Base-by-base conservation (phyloP, 1,139 yeast species). In the Zygoascus meyerae region DNA sequence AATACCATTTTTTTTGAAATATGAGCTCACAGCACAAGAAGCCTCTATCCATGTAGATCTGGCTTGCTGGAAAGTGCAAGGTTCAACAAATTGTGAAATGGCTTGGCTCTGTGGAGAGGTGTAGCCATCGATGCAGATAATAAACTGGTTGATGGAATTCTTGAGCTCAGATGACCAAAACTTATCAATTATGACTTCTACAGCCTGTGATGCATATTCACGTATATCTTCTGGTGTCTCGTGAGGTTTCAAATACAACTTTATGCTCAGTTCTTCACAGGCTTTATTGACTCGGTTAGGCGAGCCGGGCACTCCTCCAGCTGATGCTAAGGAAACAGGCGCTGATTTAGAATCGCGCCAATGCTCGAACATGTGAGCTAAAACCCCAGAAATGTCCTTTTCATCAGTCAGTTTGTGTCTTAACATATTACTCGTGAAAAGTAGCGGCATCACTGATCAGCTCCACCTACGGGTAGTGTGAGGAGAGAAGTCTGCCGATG, bases 21-120 rank as follows among this genome's bases (percentile, higher is more conserved):
- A 34, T 26, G 42, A 32, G 10, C 46, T 46, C 8, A 47, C 51
- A n/a, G 45, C 48, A 5, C 44, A 34, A 7, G 55, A 50, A 7
- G 56, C 47, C 5, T 48, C 47, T 30, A 52, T 48, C 64, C 65
- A 62, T 2, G 58, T 46, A n/a, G 26, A 21, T 21, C 7, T 21
- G 4, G 26, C 26, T 4, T 21, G 6, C 26, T 21, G 4, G 26
- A 21, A 21, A 21, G 4, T 7, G 7, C 26, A 21, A 21, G 26
- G 6, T 5, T 21, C 26, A 5, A 7, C 26, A 21, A 4, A 21
- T 7, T 21, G 26, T 21, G 26, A 21, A 21, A 7, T 5, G 26
- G 26, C 26, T 7, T 21, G 26, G 7, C 26, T 21, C 7, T 21
- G 26, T 5, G 26, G 26, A 5, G 26, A 21, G 7, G 26, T 21